These are phyloP conservation scores for Naganishia cerealis DNA, from an alignment of 1,284 basidiomycete genomes.

Conservation along the genomic window DNA sequence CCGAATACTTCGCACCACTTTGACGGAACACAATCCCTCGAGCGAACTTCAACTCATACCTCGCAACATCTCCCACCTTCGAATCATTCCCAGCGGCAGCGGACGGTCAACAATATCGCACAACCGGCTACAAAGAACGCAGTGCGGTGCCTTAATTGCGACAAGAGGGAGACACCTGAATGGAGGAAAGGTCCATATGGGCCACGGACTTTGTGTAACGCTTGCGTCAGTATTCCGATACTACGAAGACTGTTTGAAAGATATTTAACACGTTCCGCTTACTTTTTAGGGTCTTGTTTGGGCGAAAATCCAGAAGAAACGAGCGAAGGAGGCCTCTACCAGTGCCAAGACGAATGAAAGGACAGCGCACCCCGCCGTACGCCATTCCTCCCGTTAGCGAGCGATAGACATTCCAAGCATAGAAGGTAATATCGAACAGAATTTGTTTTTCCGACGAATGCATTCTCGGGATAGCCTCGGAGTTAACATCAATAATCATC, in stretches of 20 bases:
- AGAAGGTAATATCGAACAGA: not conserved
- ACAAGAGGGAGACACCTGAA: constrained; percentile 54
- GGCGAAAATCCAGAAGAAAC: constrained; percentile 21
- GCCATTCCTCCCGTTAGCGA: not conserved
- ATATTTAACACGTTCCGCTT: not conserved
- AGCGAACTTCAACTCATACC: not conserved
- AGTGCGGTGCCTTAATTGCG: constrained; percentile 50
- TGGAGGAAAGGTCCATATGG: constrained; percentile 54
- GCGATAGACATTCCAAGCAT: not conserved
- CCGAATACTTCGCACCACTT: not conserved
- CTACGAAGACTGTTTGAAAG: too few species aligned
- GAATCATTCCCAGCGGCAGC: not conserved
- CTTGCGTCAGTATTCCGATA: constrained; percentile 47
- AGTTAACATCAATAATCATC: not conserved
- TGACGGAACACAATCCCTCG: not conserved
- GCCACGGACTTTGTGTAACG: constrained; percentile 53
- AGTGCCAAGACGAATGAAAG: not conserved
- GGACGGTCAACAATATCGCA: not conserved
- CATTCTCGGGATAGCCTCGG: not conserved
- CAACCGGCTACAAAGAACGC: constrained; percentile 2
- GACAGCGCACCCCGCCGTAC: not conserved
- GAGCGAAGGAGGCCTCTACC: constrained; percentile 21
- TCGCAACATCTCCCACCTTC: not conserved
- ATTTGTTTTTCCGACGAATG: too few species aligned
- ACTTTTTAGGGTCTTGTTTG: constrained; percentile 21